Evolutionary conservation across 1,284 basidiomycete genomes (phyloP).

Genomic region (Marasmius tenuissimus): DNA sequence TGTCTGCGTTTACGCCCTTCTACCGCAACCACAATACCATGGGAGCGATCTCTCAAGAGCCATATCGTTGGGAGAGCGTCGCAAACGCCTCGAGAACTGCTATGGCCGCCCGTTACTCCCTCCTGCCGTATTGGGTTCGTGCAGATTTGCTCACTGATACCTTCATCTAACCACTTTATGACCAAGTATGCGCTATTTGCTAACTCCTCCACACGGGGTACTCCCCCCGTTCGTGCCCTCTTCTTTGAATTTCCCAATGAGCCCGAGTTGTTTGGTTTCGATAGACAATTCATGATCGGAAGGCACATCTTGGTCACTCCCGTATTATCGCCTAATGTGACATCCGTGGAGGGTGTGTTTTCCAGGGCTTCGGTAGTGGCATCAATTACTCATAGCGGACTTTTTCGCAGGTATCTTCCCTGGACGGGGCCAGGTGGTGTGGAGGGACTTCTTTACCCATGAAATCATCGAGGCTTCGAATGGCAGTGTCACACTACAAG

Average conservation of each 20-base stretch:
- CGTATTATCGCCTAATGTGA: constrained; percentile 58
- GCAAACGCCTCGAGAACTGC: constrained; percentile 72
- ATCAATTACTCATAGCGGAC: not conserved
- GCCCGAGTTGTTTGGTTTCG: constrained; percentile 59
- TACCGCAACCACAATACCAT: constrained; percentile 69
- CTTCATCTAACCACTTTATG: not conserved
- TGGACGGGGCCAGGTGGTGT: constrained; percentile 56
- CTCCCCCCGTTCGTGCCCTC: constrained; percentile 69
- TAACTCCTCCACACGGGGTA: constrained; percentile 60
- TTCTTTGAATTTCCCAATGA: constrained; percentile 79
- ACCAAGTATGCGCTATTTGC: constrained; percentile 69
- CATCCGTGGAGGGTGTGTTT: constrained; percentile 43
- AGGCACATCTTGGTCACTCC: constrained; percentile 72
- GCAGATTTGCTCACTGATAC: constrained; percentile 1
- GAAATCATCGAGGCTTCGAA: constrained; percentile 42
- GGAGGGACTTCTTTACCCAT: constrained; percentile 80
- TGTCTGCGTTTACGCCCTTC: constrained; percentile 76
- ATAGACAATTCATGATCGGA: constrained; percentile 74
- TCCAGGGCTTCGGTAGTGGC: not conserved
- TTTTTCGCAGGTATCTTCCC: constrained; percentile 53
- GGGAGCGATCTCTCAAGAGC: constrained; percentile 68
- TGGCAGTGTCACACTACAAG: constrained; percentile 45
- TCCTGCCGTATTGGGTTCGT: constrained; percentile 75
- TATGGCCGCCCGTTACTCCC: constrained; percentile 62
- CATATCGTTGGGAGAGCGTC: constrained; percentile 76